phyloP scores from a whole-genome alignment of 345 rosid species.

The Excoecaria cochinchinensis region DNA sequence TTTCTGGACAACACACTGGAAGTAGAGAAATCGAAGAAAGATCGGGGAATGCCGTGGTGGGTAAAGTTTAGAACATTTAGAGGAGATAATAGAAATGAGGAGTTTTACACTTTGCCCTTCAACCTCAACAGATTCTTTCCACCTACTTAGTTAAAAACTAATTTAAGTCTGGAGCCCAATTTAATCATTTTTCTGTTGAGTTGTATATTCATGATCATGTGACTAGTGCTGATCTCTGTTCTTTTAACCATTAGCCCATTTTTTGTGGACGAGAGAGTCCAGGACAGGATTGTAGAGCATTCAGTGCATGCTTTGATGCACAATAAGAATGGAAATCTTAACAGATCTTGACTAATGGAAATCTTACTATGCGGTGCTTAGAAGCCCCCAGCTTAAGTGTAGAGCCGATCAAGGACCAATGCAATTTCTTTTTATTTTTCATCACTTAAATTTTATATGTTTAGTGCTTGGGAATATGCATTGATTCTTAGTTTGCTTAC shows the following conservation, averaged over 20 bases:
- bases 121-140: slow-evolving; percentile 33
- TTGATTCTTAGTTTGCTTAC: too few relatives aligned
- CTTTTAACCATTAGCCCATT: not conserved
- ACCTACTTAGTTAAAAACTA: not conserved
- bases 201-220: slow-evolving; percentile 3
- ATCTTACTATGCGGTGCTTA: not conserved
- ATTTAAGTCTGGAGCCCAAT: slow-evolving; percentile 2
- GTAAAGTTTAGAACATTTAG: slow-evolving; percentile 31
- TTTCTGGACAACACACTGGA: slow-evolving; percentile 31
- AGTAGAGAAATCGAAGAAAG: slow-evolving; percentile 32
- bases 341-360: not conserved
- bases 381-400: too few relatives aligned
- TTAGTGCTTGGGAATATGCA: too few relatives aligned
- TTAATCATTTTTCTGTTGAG: not conserved
- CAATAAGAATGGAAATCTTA: not conserved
- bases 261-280: slow-evolving; percentile 24
- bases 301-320: not conserved
- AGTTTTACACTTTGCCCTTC: slow-evolving; percentile 38
- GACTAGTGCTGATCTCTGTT: slow-evolving; percentile 15
- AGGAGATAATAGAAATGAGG: slow-evolving; percentile 35
- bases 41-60: slow-evolving; percentile 34
- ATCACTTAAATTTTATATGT: too few relatives aligned
- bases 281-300: not conserved
- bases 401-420: too few relatives aligned
- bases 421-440: too few relatives aligned